Conservation (phyloP, 495 filamentous ascomycete species). For the Penicillium chermesinum region DNA sequence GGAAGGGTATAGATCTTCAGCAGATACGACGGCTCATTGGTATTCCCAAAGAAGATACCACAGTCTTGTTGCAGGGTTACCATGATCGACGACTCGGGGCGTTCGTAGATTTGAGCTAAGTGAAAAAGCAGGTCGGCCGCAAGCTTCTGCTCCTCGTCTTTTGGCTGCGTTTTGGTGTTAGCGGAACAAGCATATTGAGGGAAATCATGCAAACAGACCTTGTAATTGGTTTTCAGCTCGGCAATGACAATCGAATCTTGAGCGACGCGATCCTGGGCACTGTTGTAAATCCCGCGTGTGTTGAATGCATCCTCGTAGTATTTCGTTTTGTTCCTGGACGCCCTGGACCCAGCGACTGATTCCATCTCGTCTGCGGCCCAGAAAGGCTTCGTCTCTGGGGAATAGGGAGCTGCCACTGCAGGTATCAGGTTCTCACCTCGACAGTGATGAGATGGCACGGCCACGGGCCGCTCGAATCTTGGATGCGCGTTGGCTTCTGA, state of each 20-base stretch:
- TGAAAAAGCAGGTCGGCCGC: slow-evolving; percentile 63
- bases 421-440: slow-evolving; percentile 18
- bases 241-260: slow-evolving; percentile 69
- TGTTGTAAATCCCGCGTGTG: slow-evolving; percentile 44
- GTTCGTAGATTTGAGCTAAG: slow-evolving; percentile 67
- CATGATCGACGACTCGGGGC: slow-evolving; percentile 64
- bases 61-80: slow-evolving; percentile 68
- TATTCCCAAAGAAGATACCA: slow-evolving; percentile 68
- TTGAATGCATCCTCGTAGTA: slow-evolving; percentile 60
- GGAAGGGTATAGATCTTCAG: slow-evolving; percentile 72
- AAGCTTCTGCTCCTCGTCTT: slow-evolving; percentile 45
- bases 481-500: neutral
- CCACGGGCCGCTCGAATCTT: slow-evolving; percentile 5
- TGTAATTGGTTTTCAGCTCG: slow-evolving; percentile 79
- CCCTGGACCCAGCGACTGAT: slow-evolving; percentile 11
- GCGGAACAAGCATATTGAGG: neutral
- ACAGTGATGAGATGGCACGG: slow-evolving; percentile 16
- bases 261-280: slow-evolving; percentile 52
- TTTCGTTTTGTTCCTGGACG: slow-evolving; percentile 36
- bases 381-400: slow-evolving; percentile 11
- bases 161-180: slow-evolving; percentile 20
- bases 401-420: neutral
- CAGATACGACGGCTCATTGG: slow-evolving; percentile 73
- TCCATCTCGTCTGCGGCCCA: slow-evolving; percentile 12
- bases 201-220: slow-evolving; percentile 46